Base-by-base conservation (phyloP, 352 stramenopile genomes). In the Pseudoperonospora humuli region DNA sequence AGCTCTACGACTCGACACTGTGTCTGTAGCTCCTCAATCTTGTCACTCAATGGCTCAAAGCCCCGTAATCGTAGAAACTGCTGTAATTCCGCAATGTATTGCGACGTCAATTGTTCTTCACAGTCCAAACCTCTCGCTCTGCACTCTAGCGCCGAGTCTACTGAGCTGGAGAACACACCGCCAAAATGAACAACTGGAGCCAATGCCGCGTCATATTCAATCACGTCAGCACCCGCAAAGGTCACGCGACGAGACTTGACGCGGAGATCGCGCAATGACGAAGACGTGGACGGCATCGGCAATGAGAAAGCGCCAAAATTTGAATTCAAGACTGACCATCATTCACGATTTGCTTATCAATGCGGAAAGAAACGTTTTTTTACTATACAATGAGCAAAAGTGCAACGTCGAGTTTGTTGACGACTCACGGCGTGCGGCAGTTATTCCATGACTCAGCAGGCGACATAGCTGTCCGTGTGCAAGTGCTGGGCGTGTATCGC, bases 401-500 rank as follows among this genome's bases (percentile, higher is more conserved):
- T 8, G n/a, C 18, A 24, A 13, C 28, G 27, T 33, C 37, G 15
- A 28, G 19, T n/a, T 31, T 19, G 21, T 54, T 87, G 42, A 78
- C 73, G 23, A 21, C 45, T 17, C 46, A 64, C 23, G 75, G 68
- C 37, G 50, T 70, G 37, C 42, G 43, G 6, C 45, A 65, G 46
- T 53, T 73, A 25, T 61, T 39, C 6, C 35, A 50, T n/a, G 39
- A 54, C 32, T 5, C 41, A 5, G 4, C 8, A 7, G 17, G 15
- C 7, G 15, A 8, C 9, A 26, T 26, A 3, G 21, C 13, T 6
- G 19, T 82, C 15, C 28, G 50, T 21, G 39, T 86, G 27, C 73
- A 86, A 42, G 64, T 86, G 36, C 54, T 86, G 10, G 57, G 59
- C 29, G 32, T 86, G 9, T 69, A 71, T 42, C 65, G 75, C 29